Evolutionary conservation across 164 flowering plant genomes (phyloP).

Genomic region (Sedum album): DNA sequence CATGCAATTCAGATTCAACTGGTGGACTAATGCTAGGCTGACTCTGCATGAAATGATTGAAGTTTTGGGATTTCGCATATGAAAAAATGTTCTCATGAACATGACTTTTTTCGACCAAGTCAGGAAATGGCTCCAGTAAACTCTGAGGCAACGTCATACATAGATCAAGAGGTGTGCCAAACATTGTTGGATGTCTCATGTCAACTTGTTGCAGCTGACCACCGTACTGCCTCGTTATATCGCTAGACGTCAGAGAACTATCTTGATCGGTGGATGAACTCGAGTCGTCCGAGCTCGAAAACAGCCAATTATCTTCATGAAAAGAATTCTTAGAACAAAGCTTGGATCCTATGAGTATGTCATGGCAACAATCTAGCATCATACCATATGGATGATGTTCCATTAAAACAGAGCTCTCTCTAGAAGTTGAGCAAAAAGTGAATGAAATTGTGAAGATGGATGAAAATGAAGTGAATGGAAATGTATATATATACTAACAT

Average conservation of each 20-base stretch:
- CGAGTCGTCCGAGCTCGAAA: slow-evolving; percentile 4
- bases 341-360: slow-evolving; percentile 9
- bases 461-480: not conserved
- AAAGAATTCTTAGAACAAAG: slow-evolving; percentile 17
- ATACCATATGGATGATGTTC: not conserved
- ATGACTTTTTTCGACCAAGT: slow-evolving; percentile 11
- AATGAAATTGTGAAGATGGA: too few relatives aligned
- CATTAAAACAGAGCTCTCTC: not conserved
- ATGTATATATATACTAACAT: not conserved
- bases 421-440: too few relatives aligned
- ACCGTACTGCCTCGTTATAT: too few relatives aligned
- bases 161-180: not conserved
- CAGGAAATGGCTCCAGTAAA: slow-evolving; percentile 35
- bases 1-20: not conserved
- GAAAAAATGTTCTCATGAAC: not conserved
- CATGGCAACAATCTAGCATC: not conserved
- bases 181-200: not conserved
- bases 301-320: not conserved
- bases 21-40: slow-evolving; percentile 16
- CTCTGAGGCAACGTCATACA: slow-evolving; percentile 15
- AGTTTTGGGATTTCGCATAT: slow-evolving; percentile 27
- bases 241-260: not conserved
- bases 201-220: not conserved
- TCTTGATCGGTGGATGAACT: slow-evolving; percentile 4
- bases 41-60: slow-evolving; percentile 38